Percentiles rank a stretch among this genome's conserved stretches.
These are phyloP conservation scores for Boletus subluridellus DNA, from an alignment of 1,284 basidiomycete species.

Conservation along the genomic window DNA sequence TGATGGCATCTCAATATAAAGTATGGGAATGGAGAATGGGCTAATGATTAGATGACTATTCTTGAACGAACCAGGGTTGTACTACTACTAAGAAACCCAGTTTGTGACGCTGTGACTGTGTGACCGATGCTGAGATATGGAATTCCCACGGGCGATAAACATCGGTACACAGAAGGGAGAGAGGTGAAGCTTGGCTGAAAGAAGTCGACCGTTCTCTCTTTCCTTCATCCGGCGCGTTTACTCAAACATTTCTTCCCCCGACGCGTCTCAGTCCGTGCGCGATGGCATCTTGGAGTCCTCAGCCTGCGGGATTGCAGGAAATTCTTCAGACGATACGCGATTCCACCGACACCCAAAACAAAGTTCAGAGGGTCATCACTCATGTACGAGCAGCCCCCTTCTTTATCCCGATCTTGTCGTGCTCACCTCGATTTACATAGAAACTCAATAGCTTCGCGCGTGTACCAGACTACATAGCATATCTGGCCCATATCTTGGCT, in stretches of 20 bases:
- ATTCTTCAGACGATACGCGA: conserved; percentile 83
- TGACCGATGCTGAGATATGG: conserved; percentile 35
- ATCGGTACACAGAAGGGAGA: conserved; percentile 30
- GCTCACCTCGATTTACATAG: conserved; percentile 42
- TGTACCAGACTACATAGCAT: conserved; percentile 92
- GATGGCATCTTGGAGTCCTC: conserved; percentile 71
- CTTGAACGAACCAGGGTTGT: too few relatives aligned
- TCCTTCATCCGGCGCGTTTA: conserved; percentile 34
- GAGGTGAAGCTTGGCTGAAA: conserved; percentile 7
- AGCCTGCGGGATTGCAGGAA: conserved; percentile 75
- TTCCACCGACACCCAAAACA: conserved; percentile 70
- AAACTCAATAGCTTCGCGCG: conserved; percentile 87
- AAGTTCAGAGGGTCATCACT: conserved; percentile 72
- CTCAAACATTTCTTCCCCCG: conserved; percentile 13
- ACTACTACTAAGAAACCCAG: too few relatives aligned
- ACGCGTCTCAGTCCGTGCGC: conserved; percentile 34
- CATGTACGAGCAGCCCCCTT: conserved; percentile 49
- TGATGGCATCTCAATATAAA: too few relatives aligned
- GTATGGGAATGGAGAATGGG: neutral
- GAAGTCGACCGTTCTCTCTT: conserved; percentile 17
- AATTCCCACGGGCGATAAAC: conserved; percentile 35
- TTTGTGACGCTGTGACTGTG: conserved; percentile 24
- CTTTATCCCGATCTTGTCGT: conserved; percentile 21
- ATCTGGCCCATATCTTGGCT: conserved; percentile 92
- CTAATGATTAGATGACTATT: neutral